Evolutionary conservation across 768 basidiomycete genomes (phyloP).

Genomic region (Rhizopogon vulgaris): DNA sequence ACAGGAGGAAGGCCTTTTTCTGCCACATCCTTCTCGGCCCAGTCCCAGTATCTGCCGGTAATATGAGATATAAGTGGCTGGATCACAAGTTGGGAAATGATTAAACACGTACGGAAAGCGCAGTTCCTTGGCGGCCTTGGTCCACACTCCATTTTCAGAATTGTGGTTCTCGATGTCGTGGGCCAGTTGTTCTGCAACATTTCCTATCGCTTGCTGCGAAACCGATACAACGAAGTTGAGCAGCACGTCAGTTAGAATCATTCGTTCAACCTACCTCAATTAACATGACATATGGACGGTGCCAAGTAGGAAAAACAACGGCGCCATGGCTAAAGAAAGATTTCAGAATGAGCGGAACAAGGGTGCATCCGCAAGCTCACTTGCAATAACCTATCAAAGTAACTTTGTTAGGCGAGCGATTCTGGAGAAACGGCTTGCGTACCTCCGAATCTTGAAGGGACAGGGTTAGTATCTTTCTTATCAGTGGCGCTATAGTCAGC

Average conservation of each 20-base stretch:
- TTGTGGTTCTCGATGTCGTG: constrained; percentile 17
- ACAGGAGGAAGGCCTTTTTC: constrained; percentile 16
- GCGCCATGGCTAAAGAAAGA: constrained; percentile 11
- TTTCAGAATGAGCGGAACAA: not conserved
- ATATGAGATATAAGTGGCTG: not conserved
- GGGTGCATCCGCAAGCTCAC: constrained; percentile 7
- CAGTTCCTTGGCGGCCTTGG: constrained; percentile 14
- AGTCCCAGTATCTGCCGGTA: constrained; percentile 21
- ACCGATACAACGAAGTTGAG: not conserved
- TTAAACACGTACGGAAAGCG: constrained; percentile 20
- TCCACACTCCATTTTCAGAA: constrained; percentile 16
- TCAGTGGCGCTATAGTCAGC: constrained; percentile 14
- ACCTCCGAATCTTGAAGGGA: constrained; percentile 23
- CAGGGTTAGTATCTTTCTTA: constrained; percentile 20
- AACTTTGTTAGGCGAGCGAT: not conserved
- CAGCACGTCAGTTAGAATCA: not conserved
- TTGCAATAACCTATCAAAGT: constrained; percentile 19
- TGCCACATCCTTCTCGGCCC: constrained; percentile 17
- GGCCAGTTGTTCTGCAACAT: constrained; percentile 18
- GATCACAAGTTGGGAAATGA: not conserved
- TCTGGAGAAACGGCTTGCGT: not conserved
- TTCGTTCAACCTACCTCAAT: constrained; percentile 12
- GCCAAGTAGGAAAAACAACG: constrained; percentile 20
- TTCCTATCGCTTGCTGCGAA: constrained; percentile 21
- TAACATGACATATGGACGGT: constrained; percentile 23